Evolutionary conservation across 2,329 filamentous ascomycete genomes (phyloP), one percentile per base, ranked within the genome.

Genomic region (Colletotrichum phormii): DNA sequence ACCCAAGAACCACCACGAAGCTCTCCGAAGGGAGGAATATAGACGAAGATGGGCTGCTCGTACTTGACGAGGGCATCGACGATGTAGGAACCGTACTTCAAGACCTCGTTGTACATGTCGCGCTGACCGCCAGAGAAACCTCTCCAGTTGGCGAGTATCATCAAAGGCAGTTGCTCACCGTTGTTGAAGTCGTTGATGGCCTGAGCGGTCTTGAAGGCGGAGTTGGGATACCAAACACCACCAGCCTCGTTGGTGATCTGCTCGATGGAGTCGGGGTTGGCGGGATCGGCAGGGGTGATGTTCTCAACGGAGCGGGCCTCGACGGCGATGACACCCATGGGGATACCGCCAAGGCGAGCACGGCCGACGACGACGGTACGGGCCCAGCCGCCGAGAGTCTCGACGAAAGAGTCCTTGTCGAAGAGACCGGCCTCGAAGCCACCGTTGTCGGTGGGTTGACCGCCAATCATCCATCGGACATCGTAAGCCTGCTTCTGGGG

Each of bases 131-230:
- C 97, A 77, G 97, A 99, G 94, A 99, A 99, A 88, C 97, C 97
- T 91, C 97, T 93, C 97, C 97, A 99, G 90, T 99, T 99, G 85
- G 97, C 97, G 76, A 99, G 91, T 82, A 99, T 99, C 95, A 99
- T 98, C 77, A 99, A 88, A 70, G 97, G 97, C 80, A 99, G 89
- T 87, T 99, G 97, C 86, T 99, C 97, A 82, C 97, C 97, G 77
- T 97, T 91, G 91, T 99, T 99, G 91, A 99, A 99, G 88, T 99
- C 97, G 80, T 93, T 95, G 86, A 99, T 97, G 69, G 97, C 97
- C 85, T 99, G 97, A 3, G 97, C 97, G 75, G 97, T 99, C 93
- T 99, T 99, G 92, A 96, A 99, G 29, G 97, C 97, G 12, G 96
- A 98, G 90, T 99, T 99, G 81, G 97, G 97, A 87, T 98, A 99